A percentile compares a stretch with the other conserved stretches of the same genome.
phyloP scores from a whole-genome alignment of 371 early-diverging fungal genomes.

The Apophysomyces elegans region DNA sequence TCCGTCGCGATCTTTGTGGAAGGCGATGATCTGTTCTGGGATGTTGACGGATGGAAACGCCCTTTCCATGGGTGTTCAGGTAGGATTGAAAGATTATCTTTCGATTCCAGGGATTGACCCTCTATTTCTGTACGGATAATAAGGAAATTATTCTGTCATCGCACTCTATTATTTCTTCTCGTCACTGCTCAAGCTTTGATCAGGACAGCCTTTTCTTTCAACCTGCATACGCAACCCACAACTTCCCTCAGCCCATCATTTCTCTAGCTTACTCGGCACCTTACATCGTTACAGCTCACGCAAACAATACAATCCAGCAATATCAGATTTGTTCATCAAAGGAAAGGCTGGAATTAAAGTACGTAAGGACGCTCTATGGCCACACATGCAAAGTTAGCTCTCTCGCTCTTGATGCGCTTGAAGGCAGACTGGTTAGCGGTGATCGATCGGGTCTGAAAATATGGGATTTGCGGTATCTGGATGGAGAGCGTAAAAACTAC shows the following conservation, averaged over 20 bases:
- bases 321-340: constrained; percentile 29
- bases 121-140: background rate
- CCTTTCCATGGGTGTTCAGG: constrained; percentile 46
- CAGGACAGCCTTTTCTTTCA: constrained; percentile 28
- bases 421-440: constrained; percentile 43
- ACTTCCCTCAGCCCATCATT: constrained; percentile 27
- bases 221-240: background rate
- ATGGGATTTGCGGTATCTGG: constrained; percentile 36
- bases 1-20: constrained; percentile 26
- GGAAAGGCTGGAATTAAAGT: constrained; percentile 28
- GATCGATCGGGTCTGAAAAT: constrained; percentile 49
- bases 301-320: constrained; percentile 56
- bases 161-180: constrained; percentile 26
- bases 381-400: constrained; percentile 51
- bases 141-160: constrained; percentile 38
- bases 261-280: constrained; percentile 43
- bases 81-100: constrained; percentile 8
- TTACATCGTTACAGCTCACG: constrained; percentile 50
- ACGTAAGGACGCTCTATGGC: constrained; percentile 45
- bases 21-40: constrained; percentile 39
- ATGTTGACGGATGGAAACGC: constrained; percentile 32
- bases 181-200: constrained; percentile 32
- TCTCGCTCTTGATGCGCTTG: constrained; percentile 33
- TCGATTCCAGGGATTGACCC: no score
- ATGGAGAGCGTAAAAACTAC: constrained; percentile 13